A percentile compares a stretch with the other conserved stretches of the same genome.
These are phyloP conservation scores for Boletus semigastroideus DNA, from an alignment of 1,284 basidiomycete genomes.

Conservation along the genomic window DNA sequence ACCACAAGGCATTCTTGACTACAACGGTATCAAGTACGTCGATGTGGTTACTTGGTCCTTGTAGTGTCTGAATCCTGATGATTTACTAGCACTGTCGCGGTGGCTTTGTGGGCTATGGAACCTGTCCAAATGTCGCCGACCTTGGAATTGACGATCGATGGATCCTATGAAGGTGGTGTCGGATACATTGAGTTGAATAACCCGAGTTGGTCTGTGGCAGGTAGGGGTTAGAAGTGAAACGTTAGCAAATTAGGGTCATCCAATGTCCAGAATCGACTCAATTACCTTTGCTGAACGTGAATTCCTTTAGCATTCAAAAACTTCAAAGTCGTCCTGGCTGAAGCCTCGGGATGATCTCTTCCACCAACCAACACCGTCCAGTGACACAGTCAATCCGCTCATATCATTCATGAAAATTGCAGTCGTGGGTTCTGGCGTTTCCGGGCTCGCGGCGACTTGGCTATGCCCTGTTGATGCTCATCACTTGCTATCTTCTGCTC, in stretches of 20 bases:
- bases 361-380: no score
- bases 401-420: constrained; percentile 59
- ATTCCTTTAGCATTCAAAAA: background rate
- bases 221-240: constrained; percentile 26
- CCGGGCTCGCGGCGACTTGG: constrained; percentile 79
- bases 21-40: constrained; percentile 66
- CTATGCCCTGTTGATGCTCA: constrained; percentile 32
- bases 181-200: constrained; percentile 57
- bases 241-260: background rate
- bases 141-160: constrained; percentile 56
- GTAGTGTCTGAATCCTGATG: background rate
- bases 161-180: constrained; percentile 63
- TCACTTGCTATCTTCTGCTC: background rate
- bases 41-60: background rate
- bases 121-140: constrained; percentile 48
- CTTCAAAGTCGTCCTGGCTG: no score
- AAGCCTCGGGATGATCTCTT: no score
- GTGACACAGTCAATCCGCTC: background rate
- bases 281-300: background rate
- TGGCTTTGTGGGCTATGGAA: constrained; percentile 70
- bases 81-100: constrained; percentile 60
- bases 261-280: background rate
- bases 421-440: constrained; percentile 78
- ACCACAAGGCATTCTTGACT: constrained; percentile 72
- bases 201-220: constrained; percentile 51